A percentile compares a stretch with the other conserved stretches of the same genome.
phyloP scores from a whole-genome alignment of 495 filamentous ascomycete genomes.

The Schizothecium vesticola region DNA sequence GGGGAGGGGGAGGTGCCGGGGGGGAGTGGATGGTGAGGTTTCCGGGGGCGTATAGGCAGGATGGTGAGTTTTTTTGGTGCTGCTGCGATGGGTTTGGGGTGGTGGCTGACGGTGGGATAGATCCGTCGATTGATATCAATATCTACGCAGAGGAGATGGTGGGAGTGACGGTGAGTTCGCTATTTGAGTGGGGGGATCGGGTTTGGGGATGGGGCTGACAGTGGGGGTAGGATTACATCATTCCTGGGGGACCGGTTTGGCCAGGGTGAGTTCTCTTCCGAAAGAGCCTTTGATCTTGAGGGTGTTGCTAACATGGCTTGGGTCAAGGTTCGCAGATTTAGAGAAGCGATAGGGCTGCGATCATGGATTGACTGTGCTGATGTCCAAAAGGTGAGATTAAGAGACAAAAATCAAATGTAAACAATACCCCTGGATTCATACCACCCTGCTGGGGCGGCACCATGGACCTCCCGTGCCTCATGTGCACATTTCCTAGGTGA shows the following conservation, averaged over 20 bases:
- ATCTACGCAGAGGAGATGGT: neutral
- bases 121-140: conserved; percentile 45
- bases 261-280: conserved; percentile 27
- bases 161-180: neutral
- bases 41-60: conserved; percentile 45
- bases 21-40: conserved; percentile 42
- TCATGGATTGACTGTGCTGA: neutral
- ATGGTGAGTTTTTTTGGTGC: conserved; percentile 28
- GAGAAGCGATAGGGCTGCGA: neutral
- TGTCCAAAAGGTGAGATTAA: neutral
- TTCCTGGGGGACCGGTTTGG: conserved; percentile 44
- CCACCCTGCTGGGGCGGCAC: neutral
- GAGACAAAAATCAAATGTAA: neutral
- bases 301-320: neutral
- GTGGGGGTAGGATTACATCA: conserved; percentile 33
- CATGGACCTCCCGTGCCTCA: neutral
- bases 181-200: neutral
- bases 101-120: conserved; percentile 22
- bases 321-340: neutral
- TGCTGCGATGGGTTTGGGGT: neutral
- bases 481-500: neutral
- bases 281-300: neutral
- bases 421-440: neutral
- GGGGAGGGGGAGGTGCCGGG: conserved; percentile 35
- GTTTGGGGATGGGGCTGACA: conserved; percentile 22